Evolutionary conservation across 345 rosid species (phyloP).

Genomic region (Populus pruinosa): DNA sequence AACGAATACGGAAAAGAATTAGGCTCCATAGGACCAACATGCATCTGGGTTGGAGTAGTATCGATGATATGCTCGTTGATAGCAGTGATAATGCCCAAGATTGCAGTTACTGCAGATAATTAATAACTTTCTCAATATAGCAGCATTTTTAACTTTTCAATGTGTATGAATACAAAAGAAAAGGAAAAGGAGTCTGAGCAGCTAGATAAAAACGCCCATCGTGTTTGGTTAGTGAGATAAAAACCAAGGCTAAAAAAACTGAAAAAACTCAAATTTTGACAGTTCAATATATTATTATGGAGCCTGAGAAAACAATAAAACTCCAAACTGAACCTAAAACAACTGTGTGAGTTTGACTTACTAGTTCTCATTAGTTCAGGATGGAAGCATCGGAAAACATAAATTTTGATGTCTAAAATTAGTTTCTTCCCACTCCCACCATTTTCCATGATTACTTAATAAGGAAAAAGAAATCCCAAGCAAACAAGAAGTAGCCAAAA

Average conservation of each 20-base stretch:
- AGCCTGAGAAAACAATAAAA: not conserved
- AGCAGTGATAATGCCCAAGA: conserved; percentile 80
- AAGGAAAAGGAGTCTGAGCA: not conserved
- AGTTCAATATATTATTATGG: not conserved
- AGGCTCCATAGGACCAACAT: conserved; percentile 33
- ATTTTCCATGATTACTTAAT: not conserved
- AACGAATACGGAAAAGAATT: conserved; percentile 62
- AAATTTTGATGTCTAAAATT: not conserved
- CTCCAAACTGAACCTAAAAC: not conserved
- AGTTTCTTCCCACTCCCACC: not conserved
- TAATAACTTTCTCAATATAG: conserved; percentile 23
- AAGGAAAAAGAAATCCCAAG: conserved; percentile 15
- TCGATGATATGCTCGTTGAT: conserved; percentile 81
- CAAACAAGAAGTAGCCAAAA: conserved; percentile 46
- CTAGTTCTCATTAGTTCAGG: not conserved
- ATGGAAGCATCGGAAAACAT: not conserved
- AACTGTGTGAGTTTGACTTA: not conserved
- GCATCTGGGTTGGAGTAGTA: conserved; percentile 46
- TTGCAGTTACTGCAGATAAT: conserved; percentile 68
- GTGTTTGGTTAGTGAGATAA: not conserved
- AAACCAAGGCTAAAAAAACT: not conserved
- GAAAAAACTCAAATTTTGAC: not conserved
- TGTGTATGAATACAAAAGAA: not conserved
- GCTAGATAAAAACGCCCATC: too few relatives aligned
- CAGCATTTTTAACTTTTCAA: not conserved